phyloP scores from a whole-genome alignment of 2,329 filamentous ascomycete species.

The Clonostachys chloroleuca region DNA sequence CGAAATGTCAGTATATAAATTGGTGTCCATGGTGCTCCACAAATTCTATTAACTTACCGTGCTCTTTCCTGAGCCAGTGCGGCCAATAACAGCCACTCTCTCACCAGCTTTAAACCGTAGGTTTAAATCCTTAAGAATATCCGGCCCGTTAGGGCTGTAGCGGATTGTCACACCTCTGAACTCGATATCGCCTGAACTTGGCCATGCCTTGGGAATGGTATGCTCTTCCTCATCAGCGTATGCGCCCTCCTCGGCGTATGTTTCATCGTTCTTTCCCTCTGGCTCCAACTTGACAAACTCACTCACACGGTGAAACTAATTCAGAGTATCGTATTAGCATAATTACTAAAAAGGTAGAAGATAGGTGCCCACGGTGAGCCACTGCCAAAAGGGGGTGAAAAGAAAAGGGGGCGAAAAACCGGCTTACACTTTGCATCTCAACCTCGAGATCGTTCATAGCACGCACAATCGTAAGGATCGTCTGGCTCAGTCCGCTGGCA shows the following conservation, averaged over 20 bases:
- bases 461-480: slow-evolving; percentile 46
- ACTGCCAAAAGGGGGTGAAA: neutral
- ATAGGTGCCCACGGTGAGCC: neutral
- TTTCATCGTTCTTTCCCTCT: slow-evolving; percentile 35
- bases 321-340: neutral
- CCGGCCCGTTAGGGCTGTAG: slow-evolving; percentile 36
- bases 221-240: slow-evolving; percentile 31
- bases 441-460: slow-evolving; percentile 53
- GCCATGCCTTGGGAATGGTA: slow-evolving; percentile 37
- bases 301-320: slow-evolving; percentile 41
- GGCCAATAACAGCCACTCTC: slow-evolving; percentile 74
- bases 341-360: no score
- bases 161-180: slow-evolving; percentile 46
- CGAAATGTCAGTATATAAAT: neutral
- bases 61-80: slow-evolving; percentile 80
- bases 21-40: neutral
- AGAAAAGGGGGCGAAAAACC: neutral
- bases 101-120: slow-evolving; percentile 59
- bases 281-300: slow-evolving; percentile 41
- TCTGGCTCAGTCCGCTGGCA: slow-evolving; percentile 47
- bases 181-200: slow-evolving; percentile 39
- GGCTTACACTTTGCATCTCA: slow-evolving; percentile 49
- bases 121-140: slow-evolving; percentile 45
- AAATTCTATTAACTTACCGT: slow-evolving; percentile 46
- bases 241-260: slow-evolving; percentile 28